Evolutionary conservation across 441 rosid species (phyloP).

Genomic region (Syzygium malaccense): DNA sequence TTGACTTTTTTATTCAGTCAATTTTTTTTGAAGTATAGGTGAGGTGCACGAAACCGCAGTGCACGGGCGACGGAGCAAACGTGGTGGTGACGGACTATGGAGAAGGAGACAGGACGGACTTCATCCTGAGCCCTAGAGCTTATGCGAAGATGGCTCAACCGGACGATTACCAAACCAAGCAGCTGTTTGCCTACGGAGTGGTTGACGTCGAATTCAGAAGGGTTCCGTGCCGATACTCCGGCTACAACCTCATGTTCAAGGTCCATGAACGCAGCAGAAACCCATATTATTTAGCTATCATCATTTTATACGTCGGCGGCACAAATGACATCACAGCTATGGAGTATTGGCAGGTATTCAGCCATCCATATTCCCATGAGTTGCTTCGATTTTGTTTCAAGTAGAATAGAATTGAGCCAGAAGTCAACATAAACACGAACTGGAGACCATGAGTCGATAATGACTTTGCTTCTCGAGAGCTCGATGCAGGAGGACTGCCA

Average conservation of each 20-base stretch:
- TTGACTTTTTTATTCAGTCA: background rate
- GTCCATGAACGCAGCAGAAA: slow-evolving; percentile 62
- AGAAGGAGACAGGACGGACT: slow-evolving; percentile 76
- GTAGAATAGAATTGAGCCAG: background rate
- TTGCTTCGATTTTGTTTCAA: background rate
- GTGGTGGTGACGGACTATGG: slow-evolving; percentile 85
- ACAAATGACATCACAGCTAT: slow-evolving; percentile 24
- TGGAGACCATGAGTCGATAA: background rate
- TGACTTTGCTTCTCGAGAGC: background rate
- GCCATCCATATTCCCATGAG: background rate
- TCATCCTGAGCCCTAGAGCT: slow-evolving; percentile 67
- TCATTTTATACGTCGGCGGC: slow-evolving; percentile 44
- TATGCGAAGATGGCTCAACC: slow-evolving; percentile 49
- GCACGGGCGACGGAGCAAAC: slow-evolving; percentile 55
- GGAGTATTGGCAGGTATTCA: background rate
- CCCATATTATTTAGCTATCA: slow-evolving; percentile 40
- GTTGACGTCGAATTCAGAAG: slow-evolving; percentile 65
- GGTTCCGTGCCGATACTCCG: slow-evolving; percentile 51
- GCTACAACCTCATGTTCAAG: slow-evolving; percentile 43
- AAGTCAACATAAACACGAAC: background rate
- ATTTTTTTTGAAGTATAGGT: slow-evolving; percentile 28
- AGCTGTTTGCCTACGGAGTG: slow-evolving; percentile 58
- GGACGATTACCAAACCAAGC: slow-evolving; percentile 10
- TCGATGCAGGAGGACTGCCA: background rate
- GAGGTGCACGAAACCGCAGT: slow-evolving; percentile 59